Conservation (phyloP, 108 stramenopile species). For the Conticribra weissflogii region DNA sequence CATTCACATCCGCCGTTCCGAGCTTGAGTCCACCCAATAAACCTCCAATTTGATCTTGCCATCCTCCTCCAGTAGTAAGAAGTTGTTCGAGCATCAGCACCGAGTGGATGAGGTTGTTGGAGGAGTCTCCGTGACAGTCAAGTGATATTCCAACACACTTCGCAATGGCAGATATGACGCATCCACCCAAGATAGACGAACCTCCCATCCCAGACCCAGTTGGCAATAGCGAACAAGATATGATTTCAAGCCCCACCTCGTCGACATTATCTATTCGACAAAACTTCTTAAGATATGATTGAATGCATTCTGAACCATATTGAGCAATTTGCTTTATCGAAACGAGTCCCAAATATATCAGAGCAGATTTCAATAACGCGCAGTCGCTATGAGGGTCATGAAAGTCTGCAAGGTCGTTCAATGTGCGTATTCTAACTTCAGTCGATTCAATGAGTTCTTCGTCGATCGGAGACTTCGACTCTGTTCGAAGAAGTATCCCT, state of each 20-base stretch:
- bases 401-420: conserved; percentile 55
- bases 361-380: conserved; percentile 73
- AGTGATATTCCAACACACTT: conserved; percentile 54
- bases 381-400: conserved; percentile 62
- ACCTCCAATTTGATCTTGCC: conserved; percentile 89
- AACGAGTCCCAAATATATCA: conserved; percentile 62
- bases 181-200: conserved; percentile 80
- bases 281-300: conserved; percentile 56
- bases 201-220: conserved; percentile 88
- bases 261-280: conserved; percentile 45
- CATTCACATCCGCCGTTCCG: conserved; percentile 40
- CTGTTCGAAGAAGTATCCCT: conserved; percentile 60
- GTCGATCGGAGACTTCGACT: conserved; percentile 49
- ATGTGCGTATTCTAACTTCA: conserved; percentile 27
- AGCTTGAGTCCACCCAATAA: conserved; percentile 68
- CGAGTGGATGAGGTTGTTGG: conserved; percentile 49
- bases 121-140: conserved; percentile 9
- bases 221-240: conserved; percentile 70
- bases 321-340: conserved; percentile 40
- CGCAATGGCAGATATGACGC: conserved; percentile 62
- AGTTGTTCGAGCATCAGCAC: conserved; percentile 80
- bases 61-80: conserved; percentile 86
- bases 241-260: conserved; percentile 68
- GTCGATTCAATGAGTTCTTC: conserved; percentile 31
- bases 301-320: conserved; percentile 30